phyloP scores from a whole-genome alignment of 352 stramenopile genomes.

The Peronosclerospora sorghi region DNA sequence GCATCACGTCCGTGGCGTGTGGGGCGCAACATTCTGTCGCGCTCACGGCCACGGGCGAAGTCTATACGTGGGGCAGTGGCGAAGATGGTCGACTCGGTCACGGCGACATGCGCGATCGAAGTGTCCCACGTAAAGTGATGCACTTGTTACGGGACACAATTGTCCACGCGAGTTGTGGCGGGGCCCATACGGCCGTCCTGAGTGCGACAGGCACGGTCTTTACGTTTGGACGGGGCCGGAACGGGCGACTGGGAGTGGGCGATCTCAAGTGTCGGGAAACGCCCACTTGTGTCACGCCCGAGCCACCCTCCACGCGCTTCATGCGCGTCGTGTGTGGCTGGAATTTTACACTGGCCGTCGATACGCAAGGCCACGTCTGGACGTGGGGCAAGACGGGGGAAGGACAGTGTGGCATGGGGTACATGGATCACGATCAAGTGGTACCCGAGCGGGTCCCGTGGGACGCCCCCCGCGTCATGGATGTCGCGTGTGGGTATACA shows the following conservation, averaged over 20 bases:
- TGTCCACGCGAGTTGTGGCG: conserved; percentile 60
- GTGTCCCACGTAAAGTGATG: conserved; percentile 73
- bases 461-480: conserved; percentile 45
- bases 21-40: conserved; percentile 66
- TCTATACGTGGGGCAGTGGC: conserved; percentile 78
- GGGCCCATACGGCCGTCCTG: conserved; percentile 65
- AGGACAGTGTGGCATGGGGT: conserved; percentile 76
- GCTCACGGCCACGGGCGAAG: conserved; percentile 53
- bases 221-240: conserved; percentile 61
- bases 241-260: conserved; percentile 59
- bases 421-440: conserved; percentile 72
- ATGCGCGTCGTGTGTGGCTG: conserved; percentile 58
- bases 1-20: conserved; percentile 51
- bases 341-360: conserved; percentile 70
- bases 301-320: conserved; percentile 22
- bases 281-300: conserved; percentile 34
- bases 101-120: conserved; percentile 69
- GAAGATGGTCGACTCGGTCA: conserved; percentile 72
- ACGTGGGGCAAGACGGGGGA: conserved; percentile 84
- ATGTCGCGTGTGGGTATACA: conserved; percentile 77
- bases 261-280: conserved; percentile 71
- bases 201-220: conserved; percentile 50
- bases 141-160: conserved; percentile 53
- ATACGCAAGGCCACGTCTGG: conserved; percentile 42
- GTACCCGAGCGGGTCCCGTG: conserved; percentile 35